Conservation (phyloP, 2,329 filamentous ascomycete species). For the Hypoxylon sp. region DNA sequence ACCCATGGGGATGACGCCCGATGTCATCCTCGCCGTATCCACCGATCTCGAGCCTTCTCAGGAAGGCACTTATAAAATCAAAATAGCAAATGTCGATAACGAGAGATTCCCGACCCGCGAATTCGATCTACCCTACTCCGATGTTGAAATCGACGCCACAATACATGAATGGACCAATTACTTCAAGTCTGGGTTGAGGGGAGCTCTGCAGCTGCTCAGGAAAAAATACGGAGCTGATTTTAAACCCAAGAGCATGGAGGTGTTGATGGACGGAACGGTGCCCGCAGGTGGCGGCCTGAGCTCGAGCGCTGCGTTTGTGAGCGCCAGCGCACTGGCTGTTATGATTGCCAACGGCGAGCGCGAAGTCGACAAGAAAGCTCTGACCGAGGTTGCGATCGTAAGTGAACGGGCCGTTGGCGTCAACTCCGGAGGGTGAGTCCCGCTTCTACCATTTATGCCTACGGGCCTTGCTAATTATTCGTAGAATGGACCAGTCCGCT, state of each 20-base stretch:
- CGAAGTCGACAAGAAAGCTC: slow-evolving; percentile 86
- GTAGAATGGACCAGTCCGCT: slow-evolving; percentile 95
- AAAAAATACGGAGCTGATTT: slow-evolving; percentile 72
- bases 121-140: slow-evolving; percentile 75
- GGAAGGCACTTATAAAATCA: slow-evolving; percentile 72
- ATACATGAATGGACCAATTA: slow-evolving; percentile 98
- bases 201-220: slow-evolving; percentile 82
- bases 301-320: slow-evolving; percentile 94
- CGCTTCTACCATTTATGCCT: not conserved
- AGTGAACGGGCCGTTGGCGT: slow-evolving; percentile 95
- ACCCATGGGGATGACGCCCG: slow-evolving; percentile 93
- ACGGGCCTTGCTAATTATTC: slow-evolving; percentile 33
- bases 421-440: slow-evolving; percentile 87
- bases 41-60: slow-evolving; percentile 60
- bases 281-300: slow-evolving; percentile 92
- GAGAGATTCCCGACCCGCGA: slow-evolving; percentile 80
- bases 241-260: slow-evolving; percentile 81
- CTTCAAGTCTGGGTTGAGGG: slow-evolving; percentile 91
- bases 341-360: slow-evolving; percentile 85
- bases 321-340: slow-evolving; percentile 87
- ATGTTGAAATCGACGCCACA: slow-evolving; percentile 84
- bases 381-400: slow-evolving; percentile 93
- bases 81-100: slow-evolving; percentile 82
- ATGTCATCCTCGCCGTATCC: slow-evolving; percentile 86
- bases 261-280: slow-evolving; percentile 91